Evolutionary conservation across 805 yeast species (phyloP), one percentile per base, ranked within the genome.

Genomic region (Ogataea nonfermentans): DNA sequence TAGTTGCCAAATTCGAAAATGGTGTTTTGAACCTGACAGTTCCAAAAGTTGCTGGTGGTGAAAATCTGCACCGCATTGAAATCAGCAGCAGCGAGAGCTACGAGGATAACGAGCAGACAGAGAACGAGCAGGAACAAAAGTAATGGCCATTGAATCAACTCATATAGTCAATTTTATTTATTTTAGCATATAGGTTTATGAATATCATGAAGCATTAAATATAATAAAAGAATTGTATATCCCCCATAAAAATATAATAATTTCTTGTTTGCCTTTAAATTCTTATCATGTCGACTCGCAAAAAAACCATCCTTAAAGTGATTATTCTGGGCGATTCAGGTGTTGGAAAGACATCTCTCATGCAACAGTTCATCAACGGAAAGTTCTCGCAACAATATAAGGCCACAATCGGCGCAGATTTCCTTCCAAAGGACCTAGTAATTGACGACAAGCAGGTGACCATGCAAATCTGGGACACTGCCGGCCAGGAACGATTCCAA

Each of bases 401-500:
- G 59, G 97, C 98, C 20, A 91, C 99, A 11, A 91, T 91, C 51
- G 99, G 99, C 8, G 98, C 98, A 2, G 98, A 93, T 62, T 91
- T 91, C 61, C 73, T 89, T 48, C 91, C 97, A 26, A 91, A 90
- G 63, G 98, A 91, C 56, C 78, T 91, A 44, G 68, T 74, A 19
- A 77, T 93, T 43, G 98, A 93, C 61, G 93, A 84, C 62, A 84
- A 83, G 54, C 76, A 76, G 48, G 89, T 83, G 7, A 80, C 87
- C 15, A 73, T 84, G 73, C 91, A 85, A 66, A 84, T 93, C 40
- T 91, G 99, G 99, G 99, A 91, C 60, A 91, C 99, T 29, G 98
- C 98, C 6, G 99, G 99, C 25, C 99, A 91, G 69, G 99, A 91
- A 65, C 76, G 99, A 56, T 91, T 91, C 73, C 98, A 93, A 66